Evolutionary conservation across 2,329 filamentous ascomycete species (phyloP).

Genomic region (Pyrenophora teres): DNA sequence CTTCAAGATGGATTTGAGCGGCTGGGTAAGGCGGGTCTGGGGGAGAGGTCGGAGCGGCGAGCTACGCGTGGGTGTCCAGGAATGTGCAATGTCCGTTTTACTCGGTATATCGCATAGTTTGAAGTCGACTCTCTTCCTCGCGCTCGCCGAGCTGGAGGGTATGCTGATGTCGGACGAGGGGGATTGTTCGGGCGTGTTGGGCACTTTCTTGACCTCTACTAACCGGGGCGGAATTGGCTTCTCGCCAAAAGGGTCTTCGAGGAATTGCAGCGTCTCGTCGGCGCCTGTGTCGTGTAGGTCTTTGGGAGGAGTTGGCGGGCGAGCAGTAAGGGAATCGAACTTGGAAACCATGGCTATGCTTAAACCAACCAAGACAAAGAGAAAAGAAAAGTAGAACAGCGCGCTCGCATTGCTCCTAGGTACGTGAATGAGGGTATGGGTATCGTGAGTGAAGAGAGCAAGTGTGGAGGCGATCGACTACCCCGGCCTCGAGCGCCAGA

Average conservation of each 20-base stretch:
- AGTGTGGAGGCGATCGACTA: slow-evolving; percentile 20
- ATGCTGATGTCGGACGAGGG: slow-evolving; percentile 49
- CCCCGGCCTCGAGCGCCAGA: slow-evolving; percentile 12
- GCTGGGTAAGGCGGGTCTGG: slow-evolving; percentile 58
- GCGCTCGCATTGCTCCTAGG: slow-evolving; percentile 34
- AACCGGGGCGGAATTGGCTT: slow-evolving; percentile 34
- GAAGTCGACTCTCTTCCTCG: slow-evolving; percentile 61
- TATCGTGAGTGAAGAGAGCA: slow-evolving; percentile 13
- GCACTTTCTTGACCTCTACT: slow-evolving; percentile 22
- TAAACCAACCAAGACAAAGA: slow-evolving; percentile 27
- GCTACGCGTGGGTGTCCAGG: slow-evolving; percentile 44
- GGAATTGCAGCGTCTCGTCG: slow-evolving; percentile 50
- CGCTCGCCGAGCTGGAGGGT: slow-evolving; percentile 40
- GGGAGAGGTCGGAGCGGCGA: slow-evolving; percentile 55
- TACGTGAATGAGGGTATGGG: slow-evolving; percentile 14
- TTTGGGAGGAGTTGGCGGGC: slow-evolving; percentile 62
- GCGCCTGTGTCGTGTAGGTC: slow-evolving; percentile 46
- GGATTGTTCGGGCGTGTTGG: slow-evolving; percentile 50
- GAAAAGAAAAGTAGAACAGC: slow-evolving; percentile 22
- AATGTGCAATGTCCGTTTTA: slow-evolving; percentile 41
- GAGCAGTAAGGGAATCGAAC: slow-evolving; percentile 55
- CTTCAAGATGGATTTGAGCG: slow-evolving; percentile 82
- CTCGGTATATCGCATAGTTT: slow-evolving; percentile 64
- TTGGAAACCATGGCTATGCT: slow-evolving; percentile 50
- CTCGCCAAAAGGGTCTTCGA: slow-evolving; percentile 49